phyloP scores from a whole-genome alignment of 2,329 filamentous ascomycete species.

The Fusarium acutatum region DNA sequence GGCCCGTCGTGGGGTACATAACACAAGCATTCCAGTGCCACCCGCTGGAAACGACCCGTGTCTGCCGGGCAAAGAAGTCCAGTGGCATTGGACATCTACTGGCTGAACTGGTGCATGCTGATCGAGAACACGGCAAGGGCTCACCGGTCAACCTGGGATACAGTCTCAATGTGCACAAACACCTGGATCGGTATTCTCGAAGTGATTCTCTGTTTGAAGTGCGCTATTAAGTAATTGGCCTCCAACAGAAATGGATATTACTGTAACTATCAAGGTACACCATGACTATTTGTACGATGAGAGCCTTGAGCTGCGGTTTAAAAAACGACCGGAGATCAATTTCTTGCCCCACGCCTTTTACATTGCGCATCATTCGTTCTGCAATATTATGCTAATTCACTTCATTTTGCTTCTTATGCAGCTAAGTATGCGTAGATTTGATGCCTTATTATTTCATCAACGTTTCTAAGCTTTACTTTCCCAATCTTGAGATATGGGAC shows the following conservation, averaged over 20 bases:
- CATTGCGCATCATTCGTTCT: background rate
- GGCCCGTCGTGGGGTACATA: constrained; percentile 22
- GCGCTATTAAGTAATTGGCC: background rate
- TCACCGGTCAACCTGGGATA: background rate
- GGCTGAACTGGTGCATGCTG: background rate
- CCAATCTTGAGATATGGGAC: background rate
- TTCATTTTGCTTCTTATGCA: background rate
- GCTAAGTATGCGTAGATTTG: background rate
- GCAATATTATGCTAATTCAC: background rate
- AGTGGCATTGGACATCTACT: background rate
- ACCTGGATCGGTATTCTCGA: background rate
- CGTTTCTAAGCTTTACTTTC: background rate
- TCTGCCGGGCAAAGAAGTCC: background rate
- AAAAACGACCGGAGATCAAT: background rate
- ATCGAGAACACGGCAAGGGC: background rate
- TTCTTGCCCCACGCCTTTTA: background rate
- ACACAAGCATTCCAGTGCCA: constrained; percentile 5
- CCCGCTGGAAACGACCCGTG: background rate
- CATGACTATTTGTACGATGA: background rate
- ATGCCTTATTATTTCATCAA: background rate
- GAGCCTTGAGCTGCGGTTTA: background rate
- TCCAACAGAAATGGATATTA: background rate
- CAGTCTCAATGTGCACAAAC: background rate
- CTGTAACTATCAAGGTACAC: constrained; percentile 9
- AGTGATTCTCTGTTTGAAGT: background rate